Evolutionary conservation across 345 rosid species (phyloP), one percentile per base, ranked within the genome.

Genomic region (Zanthoxylum bungeanum): DNA sequence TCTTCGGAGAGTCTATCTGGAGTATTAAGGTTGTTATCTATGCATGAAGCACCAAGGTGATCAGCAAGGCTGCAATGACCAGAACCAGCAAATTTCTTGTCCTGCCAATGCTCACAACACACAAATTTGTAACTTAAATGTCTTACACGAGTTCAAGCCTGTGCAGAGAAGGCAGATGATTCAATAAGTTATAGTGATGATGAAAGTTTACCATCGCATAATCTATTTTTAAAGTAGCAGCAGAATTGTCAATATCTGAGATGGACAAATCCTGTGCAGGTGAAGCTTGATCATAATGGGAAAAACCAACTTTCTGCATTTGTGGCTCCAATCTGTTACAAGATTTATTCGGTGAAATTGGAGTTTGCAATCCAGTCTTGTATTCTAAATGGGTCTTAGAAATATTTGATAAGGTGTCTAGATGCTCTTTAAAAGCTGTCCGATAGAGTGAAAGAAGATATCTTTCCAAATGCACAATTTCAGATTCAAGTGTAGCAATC

Each of bases 1-100:
- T 93, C 88, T 78, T 89, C 90, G 14, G 98, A 89, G 31, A 90
- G 88, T 72, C 82, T 85, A 79, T 85, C 91, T 7, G 91, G 90
- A 52, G 85, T 80, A 37, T 53, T 60, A 57, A 78, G 33, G 66
- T 70, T 50, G 31, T 77, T 73, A 46, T 82, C 75, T 24, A 75
- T 34, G 60, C 42, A 60, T 52, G 91, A 83, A 67, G 84, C 73
- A 40, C 90, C 81, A 31, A 93, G 75, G 82, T 85, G 89, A 84
- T 90, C 94, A 56, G 91, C 98, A 22, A 93, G 97, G 79, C 94
- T 87, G 40, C 77, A 79, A 63, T 78, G 89, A 70, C 86, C 76
- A 53, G 87, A 82, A 77, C 76, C 70, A 11, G 75, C 71, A 49
- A 69, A 83, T 66, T 40, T 80, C 60, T 56, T 77, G 28, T 81